These are phyloP conservation scores for Blepharisma stoltei DNA, from an alignment of 73 alveolate genomes.

Conservation along the genomic window DNA sequence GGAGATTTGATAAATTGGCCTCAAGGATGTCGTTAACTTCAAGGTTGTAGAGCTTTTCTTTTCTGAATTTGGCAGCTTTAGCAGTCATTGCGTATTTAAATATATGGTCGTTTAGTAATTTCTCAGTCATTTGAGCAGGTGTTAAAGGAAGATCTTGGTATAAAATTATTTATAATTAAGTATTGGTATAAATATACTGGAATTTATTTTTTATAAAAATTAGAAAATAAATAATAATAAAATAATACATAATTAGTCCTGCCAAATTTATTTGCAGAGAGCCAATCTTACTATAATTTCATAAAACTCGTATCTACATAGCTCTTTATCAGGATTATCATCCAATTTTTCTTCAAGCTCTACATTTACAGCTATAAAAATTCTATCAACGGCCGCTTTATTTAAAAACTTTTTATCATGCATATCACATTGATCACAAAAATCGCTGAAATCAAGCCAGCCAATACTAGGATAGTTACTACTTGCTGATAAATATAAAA, in stretches of 20 bases:
- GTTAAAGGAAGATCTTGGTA: slow-evolving; percentile 34
- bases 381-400: slow-evolving; percentile 47
- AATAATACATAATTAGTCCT: slow-evolving; percentile 36
- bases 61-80: slow-evolving; percentile 37
- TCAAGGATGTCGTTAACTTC: slow-evolving; percentile 43
- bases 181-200: no score
- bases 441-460: slow-evolving; percentile 51
- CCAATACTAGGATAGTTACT: slow-evolving; percentile 47
- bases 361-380: slow-evolving; percentile 61
- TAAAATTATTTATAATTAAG: no score
- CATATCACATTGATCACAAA: slow-evolving; percentile 48
- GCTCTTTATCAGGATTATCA: slow-evolving; percentile 53
- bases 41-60: slow-evolving; percentile 35
- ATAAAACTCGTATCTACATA: slow-evolving; percentile 56
- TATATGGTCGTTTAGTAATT: slow-evolving; percentile 44
- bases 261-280: slow-evolving; percentile 43
- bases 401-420: slow-evolving; percentile 45
- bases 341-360: slow-evolving; percentile 26
- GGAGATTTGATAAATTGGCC: slow-evolving; percentile 38
- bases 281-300: slow-evolving; percentile 61
- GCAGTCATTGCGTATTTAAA: slow-evolving; percentile 41
- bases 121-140: slow-evolving; percentile 43
- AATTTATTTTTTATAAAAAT: no score
- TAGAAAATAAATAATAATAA: no score
- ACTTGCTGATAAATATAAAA: slow-evolving; percentile 29